A percentile compares a stretch with the other conserved stretches of the same genome.
Conservation (phyloP, 805 yeast species). For the Hanseniaspora occidentalis region DNA sequence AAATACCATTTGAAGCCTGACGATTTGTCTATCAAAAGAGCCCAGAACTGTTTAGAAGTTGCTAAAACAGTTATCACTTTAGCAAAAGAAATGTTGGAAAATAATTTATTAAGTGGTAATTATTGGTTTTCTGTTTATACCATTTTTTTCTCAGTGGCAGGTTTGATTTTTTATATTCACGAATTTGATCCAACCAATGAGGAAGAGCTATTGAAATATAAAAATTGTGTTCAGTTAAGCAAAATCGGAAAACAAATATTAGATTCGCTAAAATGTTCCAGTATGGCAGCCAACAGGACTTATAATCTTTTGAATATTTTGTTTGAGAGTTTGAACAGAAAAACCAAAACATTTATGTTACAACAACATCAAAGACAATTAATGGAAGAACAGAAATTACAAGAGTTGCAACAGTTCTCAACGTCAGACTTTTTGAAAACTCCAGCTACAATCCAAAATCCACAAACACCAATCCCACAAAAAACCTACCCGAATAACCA, state of each 20-base stretch:
- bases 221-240: slow-evolving; percentile 57
- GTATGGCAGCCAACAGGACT: slow-evolving; percentile 70
- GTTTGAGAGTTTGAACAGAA: slow-evolving; percentile 64
- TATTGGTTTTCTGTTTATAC: slow-evolving; percentile 94
- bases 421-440: slow-evolving; percentile 6
- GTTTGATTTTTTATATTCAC: slow-evolving; percentile 72
- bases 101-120: slow-evolving; percentile 66
- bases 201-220: slow-evolving; percentile 37
- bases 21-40: slow-evolving; percentile 48
- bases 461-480: too few relatives aligned
- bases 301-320: slow-evolving; percentile 69
- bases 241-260: slow-evolving; percentile 70
- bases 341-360: slow-evolving; percentile 41
- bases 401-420: slow-evolving; percentile 7
- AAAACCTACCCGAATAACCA: too few relatives aligned
- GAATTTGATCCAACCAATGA: slow-evolving; percentile 32
- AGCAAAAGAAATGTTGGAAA: slow-evolving; percentile 68
- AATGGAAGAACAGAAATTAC: not conserved
- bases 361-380: slow-evolving; percentile 7
- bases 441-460: too few relatives aligned
- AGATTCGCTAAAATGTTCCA: slow-evolving; percentile 55
- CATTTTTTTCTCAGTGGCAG: slow-evolving; percentile 83
- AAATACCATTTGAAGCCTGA: slow-evolving; percentile 9
- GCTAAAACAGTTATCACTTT: slow-evolving; percentile 70
- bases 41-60: slow-evolving; percentile 73